Percentiles rank a stretch among this genome's conserved stretches.
These are phyloP conservation scores for Blechomonas ayalai DNA, from an alignment of 208 protist species.

Conservation along the genomic window DNA sequence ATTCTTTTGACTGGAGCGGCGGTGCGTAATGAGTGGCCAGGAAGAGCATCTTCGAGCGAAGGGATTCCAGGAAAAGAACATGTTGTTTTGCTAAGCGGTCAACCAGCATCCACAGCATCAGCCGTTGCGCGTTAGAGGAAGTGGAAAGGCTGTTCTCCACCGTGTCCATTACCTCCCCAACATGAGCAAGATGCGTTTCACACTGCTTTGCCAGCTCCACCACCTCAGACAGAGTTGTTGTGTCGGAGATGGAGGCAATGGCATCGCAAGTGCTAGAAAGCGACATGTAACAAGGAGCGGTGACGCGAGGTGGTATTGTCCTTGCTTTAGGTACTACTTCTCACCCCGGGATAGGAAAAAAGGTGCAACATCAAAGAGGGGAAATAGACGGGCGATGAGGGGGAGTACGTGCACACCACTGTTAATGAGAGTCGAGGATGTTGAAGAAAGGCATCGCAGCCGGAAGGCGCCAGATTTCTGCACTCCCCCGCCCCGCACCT, in stretches of 20 bases:
- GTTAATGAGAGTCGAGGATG: too few relatives aligned
- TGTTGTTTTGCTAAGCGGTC: constrained; percentile 83
- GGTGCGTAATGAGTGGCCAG: constrained; percentile 42
- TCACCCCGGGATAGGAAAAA: too few relatives aligned
- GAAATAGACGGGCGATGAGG: too few relatives aligned
- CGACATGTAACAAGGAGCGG: constrained; percentile 28
- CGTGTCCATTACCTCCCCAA: constrained; percentile 62
- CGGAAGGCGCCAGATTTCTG: too few relatives aligned
- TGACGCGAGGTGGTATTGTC: too few relatives aligned
- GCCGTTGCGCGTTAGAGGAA: constrained; percentile 29
- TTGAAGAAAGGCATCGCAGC: too few relatives aligned
- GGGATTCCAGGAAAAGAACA: constrained; percentile 56
- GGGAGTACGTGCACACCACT: too few relatives aligned
- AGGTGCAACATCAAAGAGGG: too few relatives aligned
- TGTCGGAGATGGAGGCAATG: constrained; percentile 48
- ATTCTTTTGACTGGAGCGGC: constrained; percentile 22
- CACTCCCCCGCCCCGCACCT: too few relatives aligned
- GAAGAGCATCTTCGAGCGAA: constrained; percentile 53
- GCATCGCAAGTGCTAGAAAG: constrained; percentile 62
- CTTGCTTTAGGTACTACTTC: too few relatives aligned
- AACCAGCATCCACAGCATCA: constrained; percentile 82
- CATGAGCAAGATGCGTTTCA: constrained; percentile 51
- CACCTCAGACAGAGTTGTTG: constrained; percentile 37
- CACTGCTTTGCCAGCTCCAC: constrained; percentile 44
- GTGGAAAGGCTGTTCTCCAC: constrained; percentile 64